Evolutionary conservation across 495 filamentous ascomycete species (phyloP), one percentile per base, ranked within the genome.

Genomic region (Annulohypoxylon moriforme): DNA sequence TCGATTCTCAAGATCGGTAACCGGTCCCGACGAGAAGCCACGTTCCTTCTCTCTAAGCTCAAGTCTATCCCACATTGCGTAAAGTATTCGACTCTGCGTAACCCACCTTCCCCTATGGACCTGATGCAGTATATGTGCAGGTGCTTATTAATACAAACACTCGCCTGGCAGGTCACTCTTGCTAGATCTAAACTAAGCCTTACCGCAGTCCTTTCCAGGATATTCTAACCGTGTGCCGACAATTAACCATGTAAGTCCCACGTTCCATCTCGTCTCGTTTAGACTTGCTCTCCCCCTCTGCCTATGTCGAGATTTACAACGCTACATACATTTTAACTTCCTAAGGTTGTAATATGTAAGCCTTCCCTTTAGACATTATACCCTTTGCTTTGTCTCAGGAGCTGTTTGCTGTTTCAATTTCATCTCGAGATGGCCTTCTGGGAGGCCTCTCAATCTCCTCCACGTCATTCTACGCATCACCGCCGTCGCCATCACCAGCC

Each of bases 301-400:
- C 65, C 62, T 40, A 6, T 57, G 49, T 42, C 47, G 53, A 34
- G 38, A 65, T 53, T 42, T 46, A 36, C 18, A 36, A 58, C 38
- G 59, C 38, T 61, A 61, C 49, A 68, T 11, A 40, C 36, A 40
- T 49, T 27, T 47, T 10, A 50, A 47, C 55, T 57, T 25, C 11
- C 9, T 20, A 49, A 49, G 7, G 22, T 49, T 38, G 29, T 34
- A 57, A 38, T 50, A 57, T 62, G 56, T 66, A 68, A 20, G 42
- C 24, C 46, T 27, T 20, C 14, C 5, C 27, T 56, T 56, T 63
- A 9, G 46, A 49, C 20, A 13, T 49, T 57, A 27, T 50, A 36
- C 57, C 57, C 42, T 66, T 73, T 58, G 66, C 61, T 66, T 66
- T 50, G 74, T 71, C 70, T 76, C 76, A 76, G 66, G 44, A 64